Conservation (phyloP, 768 basidiomycete species). For the Boletus reticulatus region DNA sequence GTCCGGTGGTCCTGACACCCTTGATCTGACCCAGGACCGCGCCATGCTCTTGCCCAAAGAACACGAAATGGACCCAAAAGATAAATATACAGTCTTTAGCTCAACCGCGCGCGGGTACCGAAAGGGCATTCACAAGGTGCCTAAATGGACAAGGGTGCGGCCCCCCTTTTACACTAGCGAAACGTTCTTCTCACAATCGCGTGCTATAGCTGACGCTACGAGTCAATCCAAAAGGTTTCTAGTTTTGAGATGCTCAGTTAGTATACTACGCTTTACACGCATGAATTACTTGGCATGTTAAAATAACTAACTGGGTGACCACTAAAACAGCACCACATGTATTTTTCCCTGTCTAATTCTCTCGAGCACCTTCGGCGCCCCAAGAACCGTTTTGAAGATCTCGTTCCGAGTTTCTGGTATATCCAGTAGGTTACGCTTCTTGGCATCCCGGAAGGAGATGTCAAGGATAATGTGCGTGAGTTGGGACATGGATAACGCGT, state of each 20-base stretch:
- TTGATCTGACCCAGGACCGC: slow-evolving; percentile 45
- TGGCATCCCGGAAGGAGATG: slow-evolving; percentile 67
- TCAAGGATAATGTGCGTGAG: slow-evolving; percentile 86
- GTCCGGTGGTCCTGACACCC: neutral
- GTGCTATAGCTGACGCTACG: slow-evolving; percentile 70
- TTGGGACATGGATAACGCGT: slow-evolving; percentile 67
- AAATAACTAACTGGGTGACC: neutral
- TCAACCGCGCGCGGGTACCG: slow-evolving; percentile 71
- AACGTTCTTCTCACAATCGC: slow-evolving; percentile 5
- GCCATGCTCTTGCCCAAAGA: slow-evolving; percentile 90
- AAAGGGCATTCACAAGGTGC: slow-evolving; percentile 95
- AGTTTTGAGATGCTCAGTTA: slow-evolving; percentile 48
- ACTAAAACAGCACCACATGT: slow-evolving; percentile 76
- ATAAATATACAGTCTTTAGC: slow-evolving; percentile 94
- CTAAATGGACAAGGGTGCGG: slow-evolving; percentile 93
- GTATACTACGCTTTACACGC: slow-evolving; percentile 12
- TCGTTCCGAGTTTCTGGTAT: slow-evolving; percentile 85
- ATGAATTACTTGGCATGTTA: neutral
- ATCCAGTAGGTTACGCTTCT: slow-evolving; percentile 73
- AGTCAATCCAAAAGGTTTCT: slow-evolving; percentile 92
- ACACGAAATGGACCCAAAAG: slow-evolving; percentile 85
- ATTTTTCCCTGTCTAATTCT: slow-evolving; percentile 71
- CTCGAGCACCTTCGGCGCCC: slow-evolving; percentile 55
- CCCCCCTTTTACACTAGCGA: neutral
- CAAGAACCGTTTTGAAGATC: slow-evolving; percentile 72